These are phyloP conservation scores for Lathyrus sativus DNA, from an alignment of 306 rosid species.

Conservation along the genomic window DNA sequence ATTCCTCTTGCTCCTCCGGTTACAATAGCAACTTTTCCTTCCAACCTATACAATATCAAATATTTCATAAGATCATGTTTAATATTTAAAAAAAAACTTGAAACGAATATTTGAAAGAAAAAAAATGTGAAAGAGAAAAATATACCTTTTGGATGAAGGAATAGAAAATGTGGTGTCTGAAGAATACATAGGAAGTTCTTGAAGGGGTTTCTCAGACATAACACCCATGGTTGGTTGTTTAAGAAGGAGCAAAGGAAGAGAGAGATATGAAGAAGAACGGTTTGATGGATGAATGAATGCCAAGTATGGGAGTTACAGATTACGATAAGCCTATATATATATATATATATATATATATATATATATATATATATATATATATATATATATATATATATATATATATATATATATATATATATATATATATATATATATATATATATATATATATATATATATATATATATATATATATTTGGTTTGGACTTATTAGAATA, in stretches of 20 bases:
- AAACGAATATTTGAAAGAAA: too few species aligned
- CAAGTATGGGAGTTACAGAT: background rate
- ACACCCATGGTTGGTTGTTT: conserved; percentile 54
- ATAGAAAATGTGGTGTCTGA: conserved; percentile 45
- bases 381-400: background rate
- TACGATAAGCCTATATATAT: background rate
- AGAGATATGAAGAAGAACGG: conserved; percentile 35
- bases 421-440: background rate
- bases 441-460: background rate
- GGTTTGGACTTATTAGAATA: background rate
- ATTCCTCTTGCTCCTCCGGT: conserved; percentile 89
- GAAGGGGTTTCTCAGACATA: conserved; percentile 62
- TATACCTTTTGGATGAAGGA: conserved; percentile 59
- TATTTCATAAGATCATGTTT: background rate
- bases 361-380: background rate
- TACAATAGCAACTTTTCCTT: conserved; percentile 80
- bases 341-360: background rate
- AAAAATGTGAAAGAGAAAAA: background rate
- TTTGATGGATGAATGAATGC: background rate
- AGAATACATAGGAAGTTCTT: conserved; percentile 43
- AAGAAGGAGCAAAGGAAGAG: conserved; percentile 8
- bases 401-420: background rate
- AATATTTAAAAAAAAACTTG: too few species aligned
- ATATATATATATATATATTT: background rate
- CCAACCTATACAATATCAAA: conserved; percentile 54